Evolutionary conservation across 1,284 basidiomycete species (phyloP).

Genomic region (Hymenochaete sp.): DNA sequence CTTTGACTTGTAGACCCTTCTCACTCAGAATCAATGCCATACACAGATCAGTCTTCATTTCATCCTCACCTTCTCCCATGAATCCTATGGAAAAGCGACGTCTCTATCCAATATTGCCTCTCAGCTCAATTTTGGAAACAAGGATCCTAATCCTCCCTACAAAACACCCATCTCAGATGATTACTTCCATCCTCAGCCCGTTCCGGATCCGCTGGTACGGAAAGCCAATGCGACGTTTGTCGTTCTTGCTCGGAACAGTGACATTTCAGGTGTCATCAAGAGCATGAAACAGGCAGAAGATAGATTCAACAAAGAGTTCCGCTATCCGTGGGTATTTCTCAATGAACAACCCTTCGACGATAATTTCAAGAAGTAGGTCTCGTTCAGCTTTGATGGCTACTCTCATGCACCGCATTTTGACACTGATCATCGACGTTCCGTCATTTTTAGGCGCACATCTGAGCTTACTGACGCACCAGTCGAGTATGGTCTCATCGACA

Average conservation of each 20-base stretch:
- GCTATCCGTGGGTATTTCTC: constrained; percentile 82
- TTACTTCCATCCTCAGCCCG: constrained; percentile 41
- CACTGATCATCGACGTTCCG: too few species aligned
- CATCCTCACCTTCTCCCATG: constrained; percentile 62
- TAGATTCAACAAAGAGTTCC: constrained; percentile 77
- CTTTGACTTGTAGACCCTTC: neutral
- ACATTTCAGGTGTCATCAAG: constrained; percentile 61
- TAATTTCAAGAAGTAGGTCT: constrained; percentile 60
- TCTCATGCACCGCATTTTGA: neutral
- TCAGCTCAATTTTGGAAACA: constrained; percentile 28
- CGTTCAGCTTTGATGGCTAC: neutral
- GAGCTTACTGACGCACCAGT: constrained; percentile 59
- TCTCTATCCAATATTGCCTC: constrained; percentile 48
- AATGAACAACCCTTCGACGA: constrained; percentile 77
- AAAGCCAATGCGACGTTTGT: constrained; percentile 84
- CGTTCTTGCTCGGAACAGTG: constrained; percentile 77
- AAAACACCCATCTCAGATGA: constrained; percentile 45
- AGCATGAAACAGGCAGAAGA: constrained; percentile 78
- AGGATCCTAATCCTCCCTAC: constrained; percentile 37
- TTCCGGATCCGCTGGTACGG: constrained; percentile 31
- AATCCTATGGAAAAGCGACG: constrained; percentile 58
- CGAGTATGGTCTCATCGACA: constrained; percentile 76
- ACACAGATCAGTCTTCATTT: constrained; percentile 61
- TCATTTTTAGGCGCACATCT: constrained; percentile 48
- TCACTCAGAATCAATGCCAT: constrained; percentile 8